phyloP scores from a whole-genome alignment of 805 yeast species.

The Candida tibetensis region DNA sequence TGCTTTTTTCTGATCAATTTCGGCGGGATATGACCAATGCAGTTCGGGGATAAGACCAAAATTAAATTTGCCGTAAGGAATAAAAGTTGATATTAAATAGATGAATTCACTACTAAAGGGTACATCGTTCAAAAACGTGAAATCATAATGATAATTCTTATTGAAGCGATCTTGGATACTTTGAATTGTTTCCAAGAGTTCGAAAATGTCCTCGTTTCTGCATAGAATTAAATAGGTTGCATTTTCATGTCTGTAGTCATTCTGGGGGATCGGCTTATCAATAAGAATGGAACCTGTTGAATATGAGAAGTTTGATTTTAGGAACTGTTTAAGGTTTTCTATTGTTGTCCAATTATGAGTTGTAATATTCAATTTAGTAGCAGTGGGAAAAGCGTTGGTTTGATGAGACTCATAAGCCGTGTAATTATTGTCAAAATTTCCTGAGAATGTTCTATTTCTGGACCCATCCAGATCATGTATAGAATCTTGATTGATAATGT shows the following conservation, averaged over 20 bases:
- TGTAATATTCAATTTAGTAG: not conserved
- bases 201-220: constrained; percentile 61
- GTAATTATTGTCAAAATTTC: no score
- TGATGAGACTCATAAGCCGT: no score
- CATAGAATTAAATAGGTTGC: constrained; percentile 72
- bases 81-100: constrained; percentile 59
- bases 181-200: constrained; percentile 59
- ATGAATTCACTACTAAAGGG: constrained; percentile 63
- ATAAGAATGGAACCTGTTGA: constrained; percentile 1
- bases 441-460: no score
- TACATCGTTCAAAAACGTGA: constrained; percentile 72
- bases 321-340: constrained; percentile 1
- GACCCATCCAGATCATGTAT: no score
- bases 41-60: constrained; percentile 41
- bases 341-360: not conserved
- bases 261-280: constrained; percentile 5
- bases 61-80: constrained; percentile 68
- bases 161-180: constrained; percentile 86
- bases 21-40: constrained; percentile 58
- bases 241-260: constrained; percentile 35
- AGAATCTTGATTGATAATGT: no score
- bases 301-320: not conserved
- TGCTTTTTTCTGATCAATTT: constrained; percentile 45
- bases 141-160: constrained; percentile 70
- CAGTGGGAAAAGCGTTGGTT: no score